Conservation (phyloP, 1,284 basidiomycete genomes). For the Prillingera fragicola region DNA sequence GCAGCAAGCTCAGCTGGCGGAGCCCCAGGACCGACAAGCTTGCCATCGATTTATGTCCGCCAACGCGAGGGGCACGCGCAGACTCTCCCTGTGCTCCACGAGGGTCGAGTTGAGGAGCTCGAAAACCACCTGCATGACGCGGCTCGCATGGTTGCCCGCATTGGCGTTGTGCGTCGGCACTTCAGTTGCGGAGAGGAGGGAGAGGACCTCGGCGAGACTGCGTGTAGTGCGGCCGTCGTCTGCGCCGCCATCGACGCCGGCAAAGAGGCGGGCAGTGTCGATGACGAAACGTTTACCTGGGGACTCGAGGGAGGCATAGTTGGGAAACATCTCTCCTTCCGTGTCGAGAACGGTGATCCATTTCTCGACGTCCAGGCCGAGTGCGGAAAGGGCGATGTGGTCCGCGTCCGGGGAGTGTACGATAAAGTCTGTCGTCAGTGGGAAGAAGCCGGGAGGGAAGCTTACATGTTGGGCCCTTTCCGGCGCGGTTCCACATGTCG, state of each 20-base stretch:
- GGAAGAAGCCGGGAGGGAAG: background rate
- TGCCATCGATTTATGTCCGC: conserved; percentile 30
- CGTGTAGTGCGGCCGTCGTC: conserved; percentile 8
- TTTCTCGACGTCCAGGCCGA: conserved; percentile 15
- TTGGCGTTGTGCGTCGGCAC: conserved; percentile 3
- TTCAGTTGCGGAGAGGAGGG: background rate
- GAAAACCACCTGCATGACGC: no score
- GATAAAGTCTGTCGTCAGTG: conserved; percentile 24
- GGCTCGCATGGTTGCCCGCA: conserved; percentile 31
- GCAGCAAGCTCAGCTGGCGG: no score
- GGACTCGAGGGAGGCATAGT: conserved; percentile 19
- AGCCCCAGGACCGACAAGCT: no score
- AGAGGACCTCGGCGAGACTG: background rate
- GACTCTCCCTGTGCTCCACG: conserved; percentile 23
- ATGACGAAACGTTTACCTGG: conserved; percentile 28
- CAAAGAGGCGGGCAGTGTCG: conserved; percentile 37
- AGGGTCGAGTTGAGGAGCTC: conserved; percentile 20
- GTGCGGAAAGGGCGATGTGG: conserved; percentile 11
- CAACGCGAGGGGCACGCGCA: conserved; percentile 10
- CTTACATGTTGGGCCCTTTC: conserved; percentile 36
- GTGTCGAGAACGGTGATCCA: conserved; percentile 22
- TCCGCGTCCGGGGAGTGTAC: conserved; percentile 26
- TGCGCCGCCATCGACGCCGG: conserved; percentile 23
- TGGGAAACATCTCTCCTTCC: conserved; percentile 17
- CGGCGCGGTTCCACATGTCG: conserved; percentile 27